Evolutionary conservation across 371 early-diverging fungal species (phyloP), one percentile per base, ranked within the genome.

Genomic region (Rhizopus sp.): DNA sequence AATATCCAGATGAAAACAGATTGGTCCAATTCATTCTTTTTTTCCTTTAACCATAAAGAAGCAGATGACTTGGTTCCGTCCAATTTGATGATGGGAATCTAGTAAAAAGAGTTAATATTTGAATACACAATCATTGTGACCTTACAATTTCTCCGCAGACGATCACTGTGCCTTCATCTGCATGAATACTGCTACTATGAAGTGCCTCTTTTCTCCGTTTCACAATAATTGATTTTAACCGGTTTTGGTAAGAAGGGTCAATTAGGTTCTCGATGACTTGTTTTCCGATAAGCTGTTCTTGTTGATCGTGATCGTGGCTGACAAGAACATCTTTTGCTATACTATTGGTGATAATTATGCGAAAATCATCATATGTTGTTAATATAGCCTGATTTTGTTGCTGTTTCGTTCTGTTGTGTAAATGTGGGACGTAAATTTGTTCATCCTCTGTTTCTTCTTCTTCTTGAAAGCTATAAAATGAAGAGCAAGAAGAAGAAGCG

Each of bases 1-100:
- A 88, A 83, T 15, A 88, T 85, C 88, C 88, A 88, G 13, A 88
- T 88, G 47, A 80, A 81, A 9, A 88, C 72, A n/a, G 74, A 64
- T 13, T 69, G 62, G 4, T 84, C 85, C 13, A 68, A 40, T 50
- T 80, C 75, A 39, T 81, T 82, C 32, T 64, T 71, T 53, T 83
- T 82, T 48, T 79, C 82, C 56, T 88, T 88, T 39, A 88, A 70
- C 88, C 88, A 88, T 13, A 88, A 66, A 3, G 86, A 85, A 32
- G 86, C 84, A 13, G 88, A 85, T 3, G 83, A 81, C 30, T 73
- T 79, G 35, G 78, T 73, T 5, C 81, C 76, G 64, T 85, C 82
- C 31, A 78, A 70, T 57, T 85, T 85, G 31, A 83, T 69, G 59
- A 88, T 84, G 4, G 85, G 83, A 17, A 87, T 72, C 88, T 86